Base-by-base conservation (phyloP, 768 basidiomycete species). In the Hortiboletus campestris region DNA sequence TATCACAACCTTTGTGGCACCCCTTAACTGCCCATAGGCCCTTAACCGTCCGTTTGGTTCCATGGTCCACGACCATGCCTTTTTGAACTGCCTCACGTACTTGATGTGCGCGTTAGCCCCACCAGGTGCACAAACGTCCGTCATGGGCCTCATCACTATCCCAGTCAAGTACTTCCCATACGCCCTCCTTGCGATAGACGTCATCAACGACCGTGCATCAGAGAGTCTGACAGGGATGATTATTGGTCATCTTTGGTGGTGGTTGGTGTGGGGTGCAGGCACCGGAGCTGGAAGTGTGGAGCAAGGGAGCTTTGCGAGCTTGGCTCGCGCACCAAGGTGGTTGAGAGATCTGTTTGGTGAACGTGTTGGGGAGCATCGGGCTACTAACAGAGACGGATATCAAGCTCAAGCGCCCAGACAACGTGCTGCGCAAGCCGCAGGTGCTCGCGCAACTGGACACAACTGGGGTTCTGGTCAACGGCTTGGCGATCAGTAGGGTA, bases 201-300 rank as follows among this genome's bases (percentile, higher is more conserved):
- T 89, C 45, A 66, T 94, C 63, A 78, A 78, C 56, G 83, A 73
- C 12, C 88, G 88, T 4, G 88, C 85, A 5, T 80, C 83, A 8
- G 63, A 75, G 28, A 74, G 80, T 25, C 67, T 91, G 46, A 84
- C 85, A 0, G 93, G 93, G 9, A 79, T 88, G 34, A 78, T 90
- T 32, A 80, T 86, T 3, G 92, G 92, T 0, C 91, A 94, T 66
- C 67, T 82, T 10, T 94, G 90, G 88, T 91, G 86, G 84, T 89
- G 84, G 85, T 66, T 74, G 25, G 77, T 90, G 9, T 85, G 84
- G 78, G 80, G 82, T 25, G 54, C 68, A 10, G 73, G 74, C 32
- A 73, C 69, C 17, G 66, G 76, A n/a, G 78, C 67, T 63, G 63
- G 79, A 28, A 78, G 70, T 35, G 47, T 60, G 38, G 68, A 71